Evolutionary conservation across 1,284 basidiomycete genomes (phyloP).

Genomic region (Xerocomus nothofagi): DNA sequence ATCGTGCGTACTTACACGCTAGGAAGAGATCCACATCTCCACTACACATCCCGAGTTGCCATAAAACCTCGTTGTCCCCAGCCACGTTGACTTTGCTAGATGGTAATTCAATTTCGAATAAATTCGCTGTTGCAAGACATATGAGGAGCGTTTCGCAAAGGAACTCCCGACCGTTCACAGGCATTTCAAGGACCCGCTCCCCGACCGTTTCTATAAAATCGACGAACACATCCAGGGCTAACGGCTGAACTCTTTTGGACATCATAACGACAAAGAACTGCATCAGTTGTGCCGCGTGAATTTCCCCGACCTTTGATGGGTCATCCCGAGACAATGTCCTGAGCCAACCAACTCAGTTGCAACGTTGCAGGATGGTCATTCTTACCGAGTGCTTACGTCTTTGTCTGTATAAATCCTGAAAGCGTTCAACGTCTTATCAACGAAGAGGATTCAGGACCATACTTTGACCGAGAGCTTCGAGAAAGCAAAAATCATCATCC

Average conservation of each 20-base stretch:
- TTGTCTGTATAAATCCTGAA: conserved; percentile 20
- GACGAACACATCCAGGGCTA: conserved; percentile 2
- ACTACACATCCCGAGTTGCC: conserved; percentile 23
- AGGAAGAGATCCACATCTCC: conserved; percentile 20
- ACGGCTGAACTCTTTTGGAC: conserved; percentile 16
- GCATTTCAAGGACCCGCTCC: conserved; percentile 16
- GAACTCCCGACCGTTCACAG: neutral
- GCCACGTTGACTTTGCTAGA: conserved; percentile 1
- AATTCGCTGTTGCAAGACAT: conserved; percentile 26
- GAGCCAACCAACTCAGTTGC: neutral
- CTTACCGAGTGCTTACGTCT: conserved; percentile 16
- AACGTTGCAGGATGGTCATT: neutral
- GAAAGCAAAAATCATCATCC: conserved; percentile 15
- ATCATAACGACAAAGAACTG: conserved; percentile 29
- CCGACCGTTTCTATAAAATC: conserved; percentile 22
- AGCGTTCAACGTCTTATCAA: conserved; percentile 5
- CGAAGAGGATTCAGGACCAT: neutral
- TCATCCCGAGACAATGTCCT: conserved; percentile 17
- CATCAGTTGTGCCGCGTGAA: conserved; percentile 22
- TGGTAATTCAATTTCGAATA: conserved; percentile 11
- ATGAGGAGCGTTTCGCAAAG: conserved; percentile 26
- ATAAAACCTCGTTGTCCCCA: conserved; percentile 25
- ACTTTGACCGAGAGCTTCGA: conserved; percentile 24
- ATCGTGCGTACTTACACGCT: conserved; percentile 22
- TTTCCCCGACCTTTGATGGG: conserved; percentile 10